Percentiles rank a stretch among this genome's conserved stretches.
phyloP scores from a whole-genome alignment of 2,329 filamentous ascomycete genomes.

The Tolypocladium ophioglossoides region DNA sequence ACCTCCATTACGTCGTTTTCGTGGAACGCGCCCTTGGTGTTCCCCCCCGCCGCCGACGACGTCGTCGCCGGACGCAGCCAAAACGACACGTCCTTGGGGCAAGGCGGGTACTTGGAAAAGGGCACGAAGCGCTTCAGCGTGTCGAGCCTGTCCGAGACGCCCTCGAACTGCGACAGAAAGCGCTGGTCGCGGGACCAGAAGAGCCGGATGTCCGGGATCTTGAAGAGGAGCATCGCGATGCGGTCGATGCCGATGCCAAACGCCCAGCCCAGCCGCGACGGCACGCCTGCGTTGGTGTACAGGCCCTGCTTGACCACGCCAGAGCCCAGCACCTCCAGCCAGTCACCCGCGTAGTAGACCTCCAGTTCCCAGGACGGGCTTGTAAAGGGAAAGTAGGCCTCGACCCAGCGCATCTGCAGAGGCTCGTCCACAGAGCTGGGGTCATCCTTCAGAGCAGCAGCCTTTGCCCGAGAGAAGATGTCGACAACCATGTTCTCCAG shows the following conservation, averaged over 20 bases:
- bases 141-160: conserved; percentile 40
- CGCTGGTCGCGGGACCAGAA: conserved; percentile 86
- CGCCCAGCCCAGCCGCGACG: conserved; percentile 77
- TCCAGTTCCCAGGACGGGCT: conserved; percentile 94
- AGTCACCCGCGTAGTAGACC: conserved; percentile 87
- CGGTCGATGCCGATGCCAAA: conserved; percentile 91
- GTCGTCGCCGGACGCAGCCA: conserved; percentile 51
- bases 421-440: conserved; percentile 52
- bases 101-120: conserved; percentile 85
- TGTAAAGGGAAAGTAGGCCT: conserved; percentile 96
- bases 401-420: conserved; percentile 82
- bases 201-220: conserved; percentile 89
- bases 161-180: conserved; percentile 77
- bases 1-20: conserved; percentile 98
- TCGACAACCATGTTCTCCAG: conserved; percentile 84
- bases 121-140: conserved; percentile 58
- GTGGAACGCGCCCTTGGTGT: conserved; percentile 51
- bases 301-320: conserved; percentile 81
- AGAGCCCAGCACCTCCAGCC: conserved; percentile 93
- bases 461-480: conserved; percentile 70
- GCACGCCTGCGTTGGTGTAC: conserved; percentile 64
- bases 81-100: conserved; percentile 88
- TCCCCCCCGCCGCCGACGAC: conserved; percentile 36
- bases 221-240: conserved; percentile 95
- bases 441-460: conserved; percentile 46